Conservation (phyloP, 768 basidiomycete genomes). For the Leccinum barrowsii region DNA sequence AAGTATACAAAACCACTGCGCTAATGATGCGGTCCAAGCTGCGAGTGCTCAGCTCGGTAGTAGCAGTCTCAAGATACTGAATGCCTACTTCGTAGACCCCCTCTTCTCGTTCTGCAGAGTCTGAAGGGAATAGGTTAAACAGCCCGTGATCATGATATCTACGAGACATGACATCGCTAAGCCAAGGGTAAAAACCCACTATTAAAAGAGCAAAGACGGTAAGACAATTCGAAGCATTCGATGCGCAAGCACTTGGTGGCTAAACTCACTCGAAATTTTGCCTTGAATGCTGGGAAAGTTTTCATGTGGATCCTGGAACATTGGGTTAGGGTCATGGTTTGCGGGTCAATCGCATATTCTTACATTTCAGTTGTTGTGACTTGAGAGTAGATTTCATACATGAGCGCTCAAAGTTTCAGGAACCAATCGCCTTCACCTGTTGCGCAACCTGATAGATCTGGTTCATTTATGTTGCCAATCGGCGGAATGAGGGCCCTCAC, state of each 20-base stretch:
- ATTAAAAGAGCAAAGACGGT: background rate
- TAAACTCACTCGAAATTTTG: slow-evolving; percentile 18
- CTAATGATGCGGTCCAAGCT: slow-evolving; percentile 49
- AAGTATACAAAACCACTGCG: slow-evolving; percentile 46
- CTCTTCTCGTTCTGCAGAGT: slow-evolving; percentile 38
- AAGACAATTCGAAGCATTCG: background rate
- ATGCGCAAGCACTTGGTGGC: background rate
- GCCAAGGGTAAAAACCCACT: slow-evolving; percentile 53
- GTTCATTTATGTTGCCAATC: background rate
- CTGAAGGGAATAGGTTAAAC: slow-evolving; percentile 42
- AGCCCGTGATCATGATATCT: slow-evolving; percentile 47
- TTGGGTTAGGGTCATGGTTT: background rate
- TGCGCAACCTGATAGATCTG: slow-evolving; percentile 33
- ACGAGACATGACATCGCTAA: slow-evolving; percentile 46
- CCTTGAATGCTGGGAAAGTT: slow-evolving; percentile 24
- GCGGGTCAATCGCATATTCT: background rate
- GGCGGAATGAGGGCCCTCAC: slow-evolving; percentile 17
- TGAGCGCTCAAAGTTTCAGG: slow-evolving; percentile 5
- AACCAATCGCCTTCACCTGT: slow-evolving; percentile 17
- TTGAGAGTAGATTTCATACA: slow-evolving; percentile 9
- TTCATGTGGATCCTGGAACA: slow-evolving; percentile 24
- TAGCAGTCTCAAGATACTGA: background rate
- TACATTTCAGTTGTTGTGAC: slow-evolving; percentile 32
- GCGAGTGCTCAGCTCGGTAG: background rate
- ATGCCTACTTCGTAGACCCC: slow-evolving; percentile 35